Percentiles rank a stretch among this genome's conserved stretches.
Evolutionary conservation across 306 rosid genomes (phyloP).

Genomic region (Canavalia gladiata): DNA sequence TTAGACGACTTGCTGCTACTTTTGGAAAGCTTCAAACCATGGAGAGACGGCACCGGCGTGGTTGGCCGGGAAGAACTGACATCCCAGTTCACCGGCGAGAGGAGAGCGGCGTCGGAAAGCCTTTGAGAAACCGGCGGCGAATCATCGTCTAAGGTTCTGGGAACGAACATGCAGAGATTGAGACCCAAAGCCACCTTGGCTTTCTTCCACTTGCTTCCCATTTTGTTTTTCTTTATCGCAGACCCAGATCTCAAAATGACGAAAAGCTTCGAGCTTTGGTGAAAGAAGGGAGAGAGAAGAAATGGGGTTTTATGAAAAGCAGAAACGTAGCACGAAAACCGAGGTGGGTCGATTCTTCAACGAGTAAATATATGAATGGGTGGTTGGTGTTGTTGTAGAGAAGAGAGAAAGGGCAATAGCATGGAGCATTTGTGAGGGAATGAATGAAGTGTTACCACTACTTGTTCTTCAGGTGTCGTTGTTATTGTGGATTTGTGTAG

Average conservation of each 20-base stretch:
- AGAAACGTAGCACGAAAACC: constrained; percentile 69
- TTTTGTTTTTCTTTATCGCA: constrained; percentile 36
- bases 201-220: constrained; percentile 99
- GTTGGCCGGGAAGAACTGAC: constrained; percentile 47
- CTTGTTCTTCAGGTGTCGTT: constrained; percentile 38
- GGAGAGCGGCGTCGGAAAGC: constrained; percentile 84
- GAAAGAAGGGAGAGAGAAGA: constrained; percentile 46
- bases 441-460: not conserved
- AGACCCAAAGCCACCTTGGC: constrained; percentile 84
- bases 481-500: not conserved
- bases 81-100: constrained; percentile 72
- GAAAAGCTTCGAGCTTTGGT: constrained; percentile 57
- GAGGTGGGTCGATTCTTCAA: constrained; percentile 48
- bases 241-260: constrained; percentile 40
- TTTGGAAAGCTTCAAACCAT: constrained; percentile 50
- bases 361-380: not conserved
- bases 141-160: constrained; percentile 78
- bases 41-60: constrained; percentile 53
- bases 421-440: not conserved
- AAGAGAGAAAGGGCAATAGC: not conserved
- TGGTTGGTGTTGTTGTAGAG: constrained; percentile 24
- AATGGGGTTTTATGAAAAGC: constrained; percentile 68
- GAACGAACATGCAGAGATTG: constrained; percentile 84
- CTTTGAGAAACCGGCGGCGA: constrained; percentile 73
- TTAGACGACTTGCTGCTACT: constrained; percentile 61